phyloP scores from a whole-genome alignment of 768 basidiomycete species.

The Amanita pallidorosea region DNA sequence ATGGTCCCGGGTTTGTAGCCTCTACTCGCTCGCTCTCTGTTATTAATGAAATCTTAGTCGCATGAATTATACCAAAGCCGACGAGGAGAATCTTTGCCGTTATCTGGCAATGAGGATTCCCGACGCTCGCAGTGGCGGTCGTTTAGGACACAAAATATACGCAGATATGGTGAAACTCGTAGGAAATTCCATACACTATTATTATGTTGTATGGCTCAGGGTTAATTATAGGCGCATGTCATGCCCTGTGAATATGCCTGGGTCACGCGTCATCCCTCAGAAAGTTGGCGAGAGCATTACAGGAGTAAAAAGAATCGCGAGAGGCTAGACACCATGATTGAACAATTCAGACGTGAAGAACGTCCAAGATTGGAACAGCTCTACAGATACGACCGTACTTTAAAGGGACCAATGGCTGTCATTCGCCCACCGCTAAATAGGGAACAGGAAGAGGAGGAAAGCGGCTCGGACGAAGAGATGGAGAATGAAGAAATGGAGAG shows the following conservation, averaged over 20 bases:
- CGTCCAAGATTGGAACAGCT: conserved; percentile 17
- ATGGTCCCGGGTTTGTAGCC: conserved; percentile 1
- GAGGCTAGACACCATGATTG: conserved; percentile 24
- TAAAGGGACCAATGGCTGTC: not conserved
- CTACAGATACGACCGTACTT: conserved; percentile 16
- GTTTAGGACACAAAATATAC: conserved; percentile 25
- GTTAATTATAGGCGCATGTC: not conserved
- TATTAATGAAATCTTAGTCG: conserved; percentile 9
- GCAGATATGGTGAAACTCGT: conserved; percentile 19
- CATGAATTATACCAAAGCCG: conserved; percentile 22
- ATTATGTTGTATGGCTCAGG: not conserved
- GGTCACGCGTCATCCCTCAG: conserved; percentile 29
- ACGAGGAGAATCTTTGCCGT: conserved; percentile 25
- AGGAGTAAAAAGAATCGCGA: conserved; percentile 21
- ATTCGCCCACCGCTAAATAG: not conserved
- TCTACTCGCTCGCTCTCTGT: not conserved
- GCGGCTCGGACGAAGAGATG: not conserved
- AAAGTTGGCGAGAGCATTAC: conserved; percentile 40
- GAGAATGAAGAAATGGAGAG: too few relatives aligned
- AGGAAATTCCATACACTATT: not conserved
- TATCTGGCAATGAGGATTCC: conserved; percentile 27
- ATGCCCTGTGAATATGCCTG: conserved; percentile 21
- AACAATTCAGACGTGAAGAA: conserved; percentile 12
- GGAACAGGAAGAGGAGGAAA: conserved; percentile 1
- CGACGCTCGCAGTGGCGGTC: conserved; percentile 25